Evolutionary conservation across 306 rosid species (phyloP).

Genomic region (Cicer arietinum): DNA sequence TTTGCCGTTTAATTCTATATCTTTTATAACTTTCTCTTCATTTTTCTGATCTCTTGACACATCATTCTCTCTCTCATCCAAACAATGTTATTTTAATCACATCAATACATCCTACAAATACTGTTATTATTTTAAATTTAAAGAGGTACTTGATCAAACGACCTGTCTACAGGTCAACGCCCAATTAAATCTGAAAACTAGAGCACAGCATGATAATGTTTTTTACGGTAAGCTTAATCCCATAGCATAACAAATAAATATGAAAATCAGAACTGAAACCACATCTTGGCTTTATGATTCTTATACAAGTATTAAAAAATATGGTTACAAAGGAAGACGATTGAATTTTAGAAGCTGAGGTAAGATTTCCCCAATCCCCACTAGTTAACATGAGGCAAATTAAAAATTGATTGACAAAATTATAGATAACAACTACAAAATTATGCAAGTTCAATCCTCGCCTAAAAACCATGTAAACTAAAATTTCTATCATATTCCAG

Average conservation of each 20-base stretch:
- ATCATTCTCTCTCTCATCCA: no score
- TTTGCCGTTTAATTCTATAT: no score
- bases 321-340: neutral
- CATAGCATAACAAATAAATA: neutral
- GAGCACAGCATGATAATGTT: no score
- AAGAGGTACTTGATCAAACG: no score
- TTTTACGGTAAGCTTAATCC: no score
- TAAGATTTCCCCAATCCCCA: constrained; percentile 26
- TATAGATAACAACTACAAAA: constrained; percentile 34
- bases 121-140: no score
- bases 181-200: neutral
- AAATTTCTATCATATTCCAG: constrained; percentile 48
- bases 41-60: no score
- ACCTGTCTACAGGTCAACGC: neutral
- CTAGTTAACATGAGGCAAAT: constrained; percentile 32
- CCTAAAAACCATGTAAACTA: constrained; percentile 34
- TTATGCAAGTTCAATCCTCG: constrained; percentile 42
- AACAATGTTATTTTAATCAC: no score
- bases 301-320: neutral
- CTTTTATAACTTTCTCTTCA: no score
- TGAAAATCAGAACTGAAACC: neutral
- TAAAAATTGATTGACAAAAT: constrained; percentile 26
- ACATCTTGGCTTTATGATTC: neutral
- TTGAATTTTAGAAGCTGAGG: constrained; percentile 22
- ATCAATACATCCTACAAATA: no score